A percentile compares a stretch with the other conserved stretches of the same genome.
These are phyloP conservation scores for Syzygium malaccense DNA, from an alignment of 441 rosid species.

Conservation along the genomic window DNA sequence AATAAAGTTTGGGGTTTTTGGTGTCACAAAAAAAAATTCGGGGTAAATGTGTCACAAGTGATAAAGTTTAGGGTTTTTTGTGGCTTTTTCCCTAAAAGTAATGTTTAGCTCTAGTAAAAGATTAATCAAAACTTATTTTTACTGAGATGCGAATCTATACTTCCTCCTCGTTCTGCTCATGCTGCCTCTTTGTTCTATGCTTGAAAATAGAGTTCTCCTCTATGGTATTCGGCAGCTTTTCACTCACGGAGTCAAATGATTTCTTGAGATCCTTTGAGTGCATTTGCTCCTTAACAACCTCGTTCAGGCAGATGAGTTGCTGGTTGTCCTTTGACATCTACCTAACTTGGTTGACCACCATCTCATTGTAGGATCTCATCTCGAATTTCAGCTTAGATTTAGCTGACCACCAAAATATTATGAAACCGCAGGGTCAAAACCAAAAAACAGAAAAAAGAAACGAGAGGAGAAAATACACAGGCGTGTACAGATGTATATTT, in stretches of 20 bases:
- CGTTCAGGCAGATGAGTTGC: slow-evolving; percentile 47
- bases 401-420: slow-evolving; percentile 16
- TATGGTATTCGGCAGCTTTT: slow-evolving; percentile 54
- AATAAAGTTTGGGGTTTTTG: no score
- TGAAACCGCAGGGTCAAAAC: not conserved
- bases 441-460: no score
- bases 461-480: not conserved
- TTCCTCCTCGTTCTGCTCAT: slow-evolving; percentile 76
- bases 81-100: no score
- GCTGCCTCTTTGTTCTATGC: slow-evolving; percentile 66
- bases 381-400: slow-evolving; percentile 43
- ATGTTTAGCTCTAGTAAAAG: not conserved
- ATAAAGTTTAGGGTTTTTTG: no score
- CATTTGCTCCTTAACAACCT: slow-evolving; percentile 32
- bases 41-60: no score
- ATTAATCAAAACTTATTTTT: not conserved
- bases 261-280: slow-evolving; percentile 43
- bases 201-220: slow-evolving; percentile 65
- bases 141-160: slow-evolving; percentile 19
- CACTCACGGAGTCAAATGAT: slow-evolving; percentile 38
- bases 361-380: slow-evolving; percentile 60
- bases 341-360: slow-evolving; percentile 54
- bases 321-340: slow-evolving; percentile 78
- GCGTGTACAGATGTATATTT: not conserved
- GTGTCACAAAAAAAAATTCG: no score